Evolutionary conservation across 805 yeast species (phyloP).

Genomic region (Metschnikowia arizonensis): DNA sequence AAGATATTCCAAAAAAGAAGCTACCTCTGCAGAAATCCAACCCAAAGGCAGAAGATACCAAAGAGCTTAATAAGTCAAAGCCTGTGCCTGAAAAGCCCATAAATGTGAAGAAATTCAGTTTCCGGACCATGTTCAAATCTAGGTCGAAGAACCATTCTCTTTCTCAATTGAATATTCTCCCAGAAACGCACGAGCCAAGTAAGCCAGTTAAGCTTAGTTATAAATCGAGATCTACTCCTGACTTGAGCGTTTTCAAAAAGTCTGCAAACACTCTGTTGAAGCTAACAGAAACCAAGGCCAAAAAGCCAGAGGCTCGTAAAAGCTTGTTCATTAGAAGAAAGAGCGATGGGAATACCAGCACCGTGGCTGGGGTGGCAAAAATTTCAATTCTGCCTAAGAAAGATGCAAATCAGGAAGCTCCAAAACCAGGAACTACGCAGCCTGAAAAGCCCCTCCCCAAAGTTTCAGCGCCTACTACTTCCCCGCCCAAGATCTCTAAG

Average conservation of each 20-base stretch:
- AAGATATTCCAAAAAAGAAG: not conserved
- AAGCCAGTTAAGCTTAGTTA: conserved; percentile 19
- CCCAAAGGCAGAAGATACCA: not conserved
- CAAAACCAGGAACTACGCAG: not conserved
- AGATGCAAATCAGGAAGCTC: not conserved
- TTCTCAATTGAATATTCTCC: conserved; percentile 9
- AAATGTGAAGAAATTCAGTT: conserved; percentile 33
- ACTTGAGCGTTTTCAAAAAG: conserved; percentile 17
- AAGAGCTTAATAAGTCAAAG: conserved; percentile 1
- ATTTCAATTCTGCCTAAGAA: not conserved
- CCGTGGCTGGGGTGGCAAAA: not conserved
- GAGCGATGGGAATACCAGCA: not conserved
- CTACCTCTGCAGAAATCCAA: not conserved
- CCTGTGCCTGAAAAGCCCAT: conserved; percentile 6
- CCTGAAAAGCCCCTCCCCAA: not conserved
- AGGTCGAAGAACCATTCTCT: conserved; percentile 31
- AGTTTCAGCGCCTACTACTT: not conserved
- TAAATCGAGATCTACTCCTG: conserved; percentile 32
- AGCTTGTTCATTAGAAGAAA: conserved; percentile 2
- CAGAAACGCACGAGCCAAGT: conserved; percentile 12
- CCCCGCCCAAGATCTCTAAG: not conserved
- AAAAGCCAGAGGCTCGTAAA: not conserved
- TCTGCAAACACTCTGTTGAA: conserved; percentile 12
- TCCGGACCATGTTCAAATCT: conserved; percentile 36
- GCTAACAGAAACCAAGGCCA: conserved; percentile 1